A percentile compares a stretch with the other conserved stretches of the same genome.
Conservation (phyloP, 75 land plant genomes). For the Gnetum montanum region DNA sequence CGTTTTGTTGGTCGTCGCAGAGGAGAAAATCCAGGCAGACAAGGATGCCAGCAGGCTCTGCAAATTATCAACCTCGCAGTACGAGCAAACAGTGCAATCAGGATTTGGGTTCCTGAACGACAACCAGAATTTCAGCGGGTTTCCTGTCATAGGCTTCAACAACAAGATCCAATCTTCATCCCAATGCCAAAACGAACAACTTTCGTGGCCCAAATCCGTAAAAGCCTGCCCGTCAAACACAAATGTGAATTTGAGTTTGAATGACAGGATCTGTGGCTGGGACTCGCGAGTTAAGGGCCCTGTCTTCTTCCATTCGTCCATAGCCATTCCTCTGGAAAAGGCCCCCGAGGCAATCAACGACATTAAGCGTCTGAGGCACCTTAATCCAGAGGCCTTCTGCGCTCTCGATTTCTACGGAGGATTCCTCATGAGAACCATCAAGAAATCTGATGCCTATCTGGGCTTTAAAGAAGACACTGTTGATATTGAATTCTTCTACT, state of each 20-base stretch:
- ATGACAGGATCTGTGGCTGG: constrained; percentile 13
- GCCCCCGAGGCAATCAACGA: neutral
- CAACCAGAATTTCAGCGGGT: constrained; percentile 15
- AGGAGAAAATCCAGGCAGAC: constrained; percentile 16
- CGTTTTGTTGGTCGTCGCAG: constrained; percentile 3
- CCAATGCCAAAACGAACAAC: constrained; percentile 18
- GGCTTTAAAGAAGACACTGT: constrained; percentile 8
- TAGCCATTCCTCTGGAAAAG: constrained; percentile 6
- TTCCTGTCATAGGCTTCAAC: constrained; percentile 24
- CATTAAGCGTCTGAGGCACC: constrained; percentile 10
- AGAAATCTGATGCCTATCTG: constrained; percentile 5
- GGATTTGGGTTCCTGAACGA: constrained; percentile 19
- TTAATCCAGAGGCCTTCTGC: constrained; percentile 3
- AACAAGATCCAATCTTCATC: constrained; percentile 16
- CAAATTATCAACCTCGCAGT: neutral
- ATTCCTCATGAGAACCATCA: constrained; percentile 2
- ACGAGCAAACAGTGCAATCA: neutral
- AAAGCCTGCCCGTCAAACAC: neutral
- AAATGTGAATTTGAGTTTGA: neutral
- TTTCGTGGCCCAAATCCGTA: neutral
- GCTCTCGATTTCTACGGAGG: constrained; percentile 14
- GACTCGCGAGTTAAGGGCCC: constrained; percentile 3
- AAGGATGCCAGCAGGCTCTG: constrained; percentile 11
- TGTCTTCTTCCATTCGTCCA: constrained; percentile 14
- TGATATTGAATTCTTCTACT: constrained; percentile 10